A percentile compares a stretch with the other conserved stretches of the same genome.
These are phyloP conservation scores for Striga asiatica DNA, from an alignment of 257 asterid genomes.

Conservation along the genomic window DNA sequence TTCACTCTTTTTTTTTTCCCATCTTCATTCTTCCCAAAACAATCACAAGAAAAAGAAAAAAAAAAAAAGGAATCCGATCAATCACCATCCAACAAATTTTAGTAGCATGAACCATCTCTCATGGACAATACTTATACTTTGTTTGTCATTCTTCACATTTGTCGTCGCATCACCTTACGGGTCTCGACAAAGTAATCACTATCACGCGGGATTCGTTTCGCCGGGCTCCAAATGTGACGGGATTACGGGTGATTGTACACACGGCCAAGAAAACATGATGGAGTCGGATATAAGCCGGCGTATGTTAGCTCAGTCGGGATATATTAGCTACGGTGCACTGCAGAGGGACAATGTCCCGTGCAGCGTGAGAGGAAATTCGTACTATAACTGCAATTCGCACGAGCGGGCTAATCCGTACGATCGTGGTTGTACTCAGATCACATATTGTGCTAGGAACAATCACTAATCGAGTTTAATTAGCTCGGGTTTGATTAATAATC, in stretches of 20 bases:
- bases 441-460: constrained; percentile 21
- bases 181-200: neutral
- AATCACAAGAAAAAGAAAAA: no score
- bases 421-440: constrained; percentile 31
- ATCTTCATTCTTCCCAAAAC: no score
- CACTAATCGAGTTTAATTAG: no score
- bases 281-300: constrained; percentile 23
- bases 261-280: constrained; percentile 21
- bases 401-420: constrained; percentile 32
- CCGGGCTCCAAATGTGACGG: no score
- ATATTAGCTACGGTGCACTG: constrained; percentile 31
- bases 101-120: constrained; percentile 7
- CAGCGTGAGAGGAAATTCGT: constrained; percentile 21
- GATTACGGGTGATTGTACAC: constrained; percentile 8
- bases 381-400: constrained; percentile 21
- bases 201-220: no score
- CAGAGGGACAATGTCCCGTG: constrained; percentile 22
- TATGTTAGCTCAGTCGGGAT: neutral
- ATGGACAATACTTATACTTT: neutral
- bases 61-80: no score
- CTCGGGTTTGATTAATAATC: no score
- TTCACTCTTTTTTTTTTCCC: no score
- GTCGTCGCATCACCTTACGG: neutral
- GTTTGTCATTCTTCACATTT: neutral
- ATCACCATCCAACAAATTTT: neutral